Evolutionary conservation across 108 stramenopile species (phyloP), one percentile per base, ranked within the genome.

Genomic region (Cyclotella baltica): DNA sequence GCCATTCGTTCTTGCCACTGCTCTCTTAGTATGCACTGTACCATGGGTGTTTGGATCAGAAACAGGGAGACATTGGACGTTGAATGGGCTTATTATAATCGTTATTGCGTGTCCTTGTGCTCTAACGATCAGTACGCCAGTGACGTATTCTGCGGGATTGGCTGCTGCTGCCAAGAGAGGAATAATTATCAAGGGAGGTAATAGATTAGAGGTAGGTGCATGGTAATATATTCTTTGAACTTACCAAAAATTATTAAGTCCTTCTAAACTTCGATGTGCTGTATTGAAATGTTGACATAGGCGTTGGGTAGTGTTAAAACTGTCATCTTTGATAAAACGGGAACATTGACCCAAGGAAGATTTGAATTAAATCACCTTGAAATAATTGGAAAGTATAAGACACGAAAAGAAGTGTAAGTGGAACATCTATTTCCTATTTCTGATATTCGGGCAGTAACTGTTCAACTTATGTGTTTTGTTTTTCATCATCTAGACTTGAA

Each of bases 41-140:
- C 94, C 96, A 5, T 94, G 90, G 92, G 48, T 87, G 16, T 83
- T 80, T 63, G 92, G 94, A n/a, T 27, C 43, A 18, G 90, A 91
- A 51, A 76, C 79, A 18, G 95, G 92, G 48, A 75, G 81, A 20
- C 66, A 87, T 43, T 98, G 91, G 91, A 84, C 78, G 19, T 38
- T 88, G 57, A 87, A 89, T 72, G 95, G 89, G 1, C 72, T 97
- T 51, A 94, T 96, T 63, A 81, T 97, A n/a, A 80, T 97, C 61
- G 95, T 98, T 11, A 88, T 98, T 68, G 95, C 96, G 3, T 98
- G 97, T 71, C 97, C 97, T 2, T 98, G 97, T 83, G 94, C 97
- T n/a, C 81, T 98, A 40, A 96, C 93, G 6, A 96, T 96, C 36
- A 85, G 87, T 56, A 94, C 97, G 22, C 97, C 97, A 31, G 93